These are phyloP conservation scores for Aspergillus amoenus DNA, from an alignment of 2,329 filamentous ascomycete genomes.

Conservation along the genomic window DNA sequence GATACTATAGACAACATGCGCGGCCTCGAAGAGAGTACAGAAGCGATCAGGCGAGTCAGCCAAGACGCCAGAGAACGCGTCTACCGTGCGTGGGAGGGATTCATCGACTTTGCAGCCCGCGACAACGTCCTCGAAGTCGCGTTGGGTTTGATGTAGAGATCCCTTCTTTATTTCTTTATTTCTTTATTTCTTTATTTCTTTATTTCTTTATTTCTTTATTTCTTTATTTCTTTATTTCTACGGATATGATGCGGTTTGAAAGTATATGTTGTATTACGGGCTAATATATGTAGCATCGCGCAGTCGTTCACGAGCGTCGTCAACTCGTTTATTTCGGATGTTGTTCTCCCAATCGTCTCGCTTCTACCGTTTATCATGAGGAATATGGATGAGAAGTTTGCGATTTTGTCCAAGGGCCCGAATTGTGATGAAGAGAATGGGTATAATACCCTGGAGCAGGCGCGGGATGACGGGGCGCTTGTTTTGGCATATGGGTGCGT, in stretches of 20 bases:
- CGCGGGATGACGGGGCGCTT: conserved; percentile 68
- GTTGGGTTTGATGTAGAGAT: conserved; percentile 66
- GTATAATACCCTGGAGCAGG: conserved; percentile 70
- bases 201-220: no score
- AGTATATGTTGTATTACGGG: neutral
- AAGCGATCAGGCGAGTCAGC: conserved; percentile 30
- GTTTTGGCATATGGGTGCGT: conserved; percentile 67
- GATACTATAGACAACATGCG: conserved; percentile 19
- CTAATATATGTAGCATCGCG: conserved; percentile 48
- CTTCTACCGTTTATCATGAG: conserved; percentile 67
- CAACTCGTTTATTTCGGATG: conserved; percentile 69
- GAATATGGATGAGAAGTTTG: conserved; percentile 74
- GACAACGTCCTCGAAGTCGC: conserved; percentile 76
- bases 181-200: no score
- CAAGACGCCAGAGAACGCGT: conserved; percentile 46
- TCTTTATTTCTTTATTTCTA: no score
- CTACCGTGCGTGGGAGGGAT: conserved; percentile 59
- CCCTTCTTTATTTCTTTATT: no score
- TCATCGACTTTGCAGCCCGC: conserved; percentile 70
- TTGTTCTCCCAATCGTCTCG: conserved; percentile 68
- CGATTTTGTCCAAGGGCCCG: conserved; percentile 60
- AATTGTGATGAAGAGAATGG: conserved; percentile 52
- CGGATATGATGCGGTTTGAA: no score
- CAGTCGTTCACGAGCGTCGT: conserved; percentile 70
- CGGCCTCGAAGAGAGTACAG: conserved; percentile 25